A percentile compares a stretch with the other conserved stretches of the same genome.
phyloP scores from a whole-genome alignment of 177 flowering plant genomes.

The Vitis hybrid region DNA sequence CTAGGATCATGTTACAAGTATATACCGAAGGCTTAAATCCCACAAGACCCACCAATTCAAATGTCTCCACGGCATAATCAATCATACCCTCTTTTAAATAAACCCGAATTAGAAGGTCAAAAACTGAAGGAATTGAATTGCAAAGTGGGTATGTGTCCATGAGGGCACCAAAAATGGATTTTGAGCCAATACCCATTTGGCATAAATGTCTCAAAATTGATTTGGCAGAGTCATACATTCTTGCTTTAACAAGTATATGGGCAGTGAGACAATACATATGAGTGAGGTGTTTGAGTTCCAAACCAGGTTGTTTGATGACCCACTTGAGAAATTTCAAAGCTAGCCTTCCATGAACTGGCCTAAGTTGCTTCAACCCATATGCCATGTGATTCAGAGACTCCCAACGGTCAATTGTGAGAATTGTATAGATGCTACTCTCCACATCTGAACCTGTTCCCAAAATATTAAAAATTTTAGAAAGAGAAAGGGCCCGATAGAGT shows the following conservation, averaged over 20 bases:
- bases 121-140: slow-evolving; percentile 79
- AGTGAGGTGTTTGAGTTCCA: slow-evolving; percentile 44
- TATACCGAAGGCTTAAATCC: slow-evolving; percentile 69
- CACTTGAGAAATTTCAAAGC: slow-evolving; percentile 81
- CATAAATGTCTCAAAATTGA: slow-evolving; percentile 46
- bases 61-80: slow-evolving; percentile 47
- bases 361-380: slow-evolving; percentile 46
- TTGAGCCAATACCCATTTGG: slow-evolving; percentile 36
- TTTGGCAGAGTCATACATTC: slow-evolving; percentile 65
- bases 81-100: slow-evolving; percentile 53
- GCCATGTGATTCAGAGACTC: slow-evolving; percentile 82
- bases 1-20: slow-evolving; percentile 68
- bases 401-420: slow-evolving; percentile 81
- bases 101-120: slow-evolving; percentile 73
- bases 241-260: slow-evolving; percentile 70
- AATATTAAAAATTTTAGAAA: not conserved
- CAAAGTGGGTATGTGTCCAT: slow-evolving; percentile 80
- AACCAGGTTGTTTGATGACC: slow-evolving; percentile 63
- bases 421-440: slow-evolving; percentile 63
- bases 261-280: slow-evolving; percentile 54
- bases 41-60: slow-evolving; percentile 48
- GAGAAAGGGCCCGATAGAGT: not conserved
- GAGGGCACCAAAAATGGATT: slow-evolving; percentile 49
- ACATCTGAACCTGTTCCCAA: slow-evolving; percentile 32
- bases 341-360: slow-evolving; percentile 74